Evolutionary conservation across 2,329 filamentous ascomycete genomes (phyloP), one percentile per base, ranked within the genome.

Genomic region (Colletotrichum sp.): DNA sequence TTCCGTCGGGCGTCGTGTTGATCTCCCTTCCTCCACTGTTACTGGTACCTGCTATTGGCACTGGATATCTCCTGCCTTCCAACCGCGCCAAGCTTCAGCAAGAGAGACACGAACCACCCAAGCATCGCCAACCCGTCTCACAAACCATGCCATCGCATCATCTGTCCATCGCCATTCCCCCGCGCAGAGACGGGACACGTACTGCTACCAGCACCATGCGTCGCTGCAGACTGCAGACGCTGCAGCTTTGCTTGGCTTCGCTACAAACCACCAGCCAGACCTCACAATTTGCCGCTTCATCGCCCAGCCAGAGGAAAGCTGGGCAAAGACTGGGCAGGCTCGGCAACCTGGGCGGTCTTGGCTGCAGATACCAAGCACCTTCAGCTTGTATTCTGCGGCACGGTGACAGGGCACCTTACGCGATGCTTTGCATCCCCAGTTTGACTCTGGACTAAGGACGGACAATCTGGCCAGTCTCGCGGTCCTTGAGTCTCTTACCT

Each of bases 311-410:
- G 58, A 57, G 34, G 21, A 21, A 30, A 57, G 38, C 67, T 57
- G 64, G 67, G 67, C 67, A 68, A 52, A 68, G 67, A 43, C 67
- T 69, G 55, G 67, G 67, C 67, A 72, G 63, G 21, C 73, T 64
- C 55, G 57, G 67, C 67, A 73, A 24, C 28, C 70, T 75, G 43
- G 73, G 70, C 73, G 64, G 48, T 68, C 73, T 75, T 75, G 73
- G 73, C 73, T 75, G 70, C 73, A 75, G 70, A 73, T 65, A 75
- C 73, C 58, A 73, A 73, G 63, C 73, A 73, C 69, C 55, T 43
- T 58, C 73, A 64, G 64, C 63, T 43, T 67, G 69, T 67, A 63
- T 24, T 26, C 36, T 64, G 34, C 58, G 58, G 58, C 58, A 61
- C 28, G 18, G 26, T 24, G 32, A 43, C 34, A 38, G 34, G 32